These are phyloP conservation scores for Phoenix roebelenii DNA, from an alignment of 176 grass and related monocot species.

Conservation along the genomic window DNA sequence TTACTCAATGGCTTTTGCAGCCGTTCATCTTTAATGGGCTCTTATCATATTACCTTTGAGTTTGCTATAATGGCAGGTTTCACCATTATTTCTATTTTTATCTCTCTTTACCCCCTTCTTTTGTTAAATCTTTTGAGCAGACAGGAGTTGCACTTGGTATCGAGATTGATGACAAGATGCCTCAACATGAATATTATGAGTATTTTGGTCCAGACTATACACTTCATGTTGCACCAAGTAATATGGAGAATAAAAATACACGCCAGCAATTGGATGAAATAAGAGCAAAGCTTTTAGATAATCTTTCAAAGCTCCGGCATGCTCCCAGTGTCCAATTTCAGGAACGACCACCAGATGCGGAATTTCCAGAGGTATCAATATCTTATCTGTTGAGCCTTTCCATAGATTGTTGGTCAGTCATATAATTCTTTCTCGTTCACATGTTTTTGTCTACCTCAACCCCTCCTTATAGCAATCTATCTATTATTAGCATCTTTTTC, in stretches of 20 bases:
- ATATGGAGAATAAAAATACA: conserved; percentile 90
- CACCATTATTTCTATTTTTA: neutral
- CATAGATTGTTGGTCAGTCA: neutral
- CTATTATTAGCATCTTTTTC: no score
- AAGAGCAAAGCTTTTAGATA: conserved; percentile 61
- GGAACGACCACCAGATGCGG: conserved; percentile 60
- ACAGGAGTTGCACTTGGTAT: conserved; percentile 78
- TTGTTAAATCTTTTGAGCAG: conserved; percentile 30
- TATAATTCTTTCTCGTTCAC: no score
- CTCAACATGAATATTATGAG: conserved; percentile 59
- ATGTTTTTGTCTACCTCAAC: no score
- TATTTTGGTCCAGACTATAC: conserved; percentile 83
- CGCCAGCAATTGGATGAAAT: conserved; percentile 57
- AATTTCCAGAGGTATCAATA: conserved; percentile 58
- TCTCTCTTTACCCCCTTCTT: neutral
- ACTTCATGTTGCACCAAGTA: conserved; percentile 69
- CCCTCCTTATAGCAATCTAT: no score
- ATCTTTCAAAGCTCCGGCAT: conserved; percentile 82
- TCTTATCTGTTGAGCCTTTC: neutral
- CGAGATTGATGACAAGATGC: conserved; percentile 84
- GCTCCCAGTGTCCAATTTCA: conserved; percentile 95
- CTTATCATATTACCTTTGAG: no score
- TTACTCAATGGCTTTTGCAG: neutral
- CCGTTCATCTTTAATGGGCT: neutral
- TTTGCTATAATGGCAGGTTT: no score